These are phyloP conservation scores for Pseudozyma sp. DNA, from an alignment of 1,284 basidiomycete species.

Conservation along the genomic window DNA sequence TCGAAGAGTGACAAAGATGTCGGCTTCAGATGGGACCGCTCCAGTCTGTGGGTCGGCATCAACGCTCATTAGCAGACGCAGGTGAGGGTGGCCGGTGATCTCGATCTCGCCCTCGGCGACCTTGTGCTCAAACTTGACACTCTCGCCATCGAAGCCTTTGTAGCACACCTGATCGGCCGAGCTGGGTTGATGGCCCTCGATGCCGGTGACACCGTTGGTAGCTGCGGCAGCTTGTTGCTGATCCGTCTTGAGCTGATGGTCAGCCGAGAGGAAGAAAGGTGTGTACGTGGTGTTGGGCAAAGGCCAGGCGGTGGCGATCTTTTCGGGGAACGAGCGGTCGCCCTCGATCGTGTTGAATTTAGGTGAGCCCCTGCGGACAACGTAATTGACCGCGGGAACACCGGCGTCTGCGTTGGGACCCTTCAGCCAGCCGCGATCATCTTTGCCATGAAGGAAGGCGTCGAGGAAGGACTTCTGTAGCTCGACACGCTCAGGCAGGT, in stretches of 20 bases:
- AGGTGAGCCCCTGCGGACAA: conserved; percentile 66
- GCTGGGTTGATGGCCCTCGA: conserved; percentile 2
- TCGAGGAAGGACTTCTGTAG: conserved; percentile 67
- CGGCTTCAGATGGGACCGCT: conserved; percentile 62
- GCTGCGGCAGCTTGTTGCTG: conserved; percentile 13
- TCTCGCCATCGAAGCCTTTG: conserved; percentile 15
- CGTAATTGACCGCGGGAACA: conserved; percentile 62
- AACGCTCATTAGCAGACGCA: conserved; percentile 54
- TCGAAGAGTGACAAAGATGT: conserved; percentile 67
- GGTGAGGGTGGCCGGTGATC: conserved; percentile 65
- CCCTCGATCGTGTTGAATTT: conserved; percentile 65
- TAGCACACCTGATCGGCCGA: conserved; percentile 13
- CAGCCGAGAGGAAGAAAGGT: conserved; percentile 54
- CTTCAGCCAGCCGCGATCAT: conserved; percentile 55
- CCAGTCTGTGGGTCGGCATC: conserved; percentile 22
- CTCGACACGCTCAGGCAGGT: conserved; percentile 61
- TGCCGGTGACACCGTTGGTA: conserved; percentile 28
- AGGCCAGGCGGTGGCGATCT: conserved; percentile 63
- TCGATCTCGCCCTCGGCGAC: conserved; percentile 43
- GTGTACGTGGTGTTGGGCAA: conserved; percentile 61
- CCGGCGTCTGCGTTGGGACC: conserved; percentile 58
- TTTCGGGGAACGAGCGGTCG: conserved; percentile 58
- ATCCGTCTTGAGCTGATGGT: conserved; percentile 3
- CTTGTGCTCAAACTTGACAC: conserved; percentile 18
- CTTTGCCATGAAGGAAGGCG: conserved; percentile 64